Conservation (phyloP, 2,329 filamentous ascomycete genomes). For the Claviceps monticola region DNA sequence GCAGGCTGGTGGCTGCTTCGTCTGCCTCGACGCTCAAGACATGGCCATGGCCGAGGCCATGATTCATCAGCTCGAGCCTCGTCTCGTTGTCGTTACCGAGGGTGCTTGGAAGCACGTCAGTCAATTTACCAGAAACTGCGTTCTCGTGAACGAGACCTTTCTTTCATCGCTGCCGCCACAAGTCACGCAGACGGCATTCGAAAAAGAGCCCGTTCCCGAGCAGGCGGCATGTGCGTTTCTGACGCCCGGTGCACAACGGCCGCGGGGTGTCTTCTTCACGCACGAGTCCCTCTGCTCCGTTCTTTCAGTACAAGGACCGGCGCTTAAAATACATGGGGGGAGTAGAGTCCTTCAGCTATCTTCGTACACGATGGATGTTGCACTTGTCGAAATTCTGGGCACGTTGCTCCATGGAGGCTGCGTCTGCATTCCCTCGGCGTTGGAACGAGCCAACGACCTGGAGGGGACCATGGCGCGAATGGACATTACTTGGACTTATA, state of each 20-base stretch:
- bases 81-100: slow-evolving; percentile 31
- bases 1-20: slow-evolving; percentile 41
- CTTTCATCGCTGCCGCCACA: slow-evolving; percentile 22
- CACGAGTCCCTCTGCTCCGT: slow-evolving; percentile 44
- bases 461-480: slow-evolving; percentile 34
- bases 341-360: slow-evolving; percentile 45
- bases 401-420: slow-evolving; percentile 43
- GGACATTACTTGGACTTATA: slow-evolving; percentile 37
- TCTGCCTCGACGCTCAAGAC: slow-evolving; percentile 34
- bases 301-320: slow-evolving; percentile 34
- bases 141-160: slow-evolving; percentile 28
- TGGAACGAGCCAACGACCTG: slow-evolving; percentile 35
- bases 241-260: slow-evolving; percentile 33
- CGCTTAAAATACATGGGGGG: slow-evolving; percentile 31
- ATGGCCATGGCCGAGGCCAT: slow-evolving; percentile 26
- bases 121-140: slow-evolving; percentile 24
- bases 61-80: slow-evolving; percentile 28
- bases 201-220: slow-evolving; percentile 23
- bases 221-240: slow-evolving; percentile 49
- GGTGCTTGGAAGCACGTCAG: slow-evolving; percentile 25
- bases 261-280: slow-evolving; percentile 48
- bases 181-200: slow-evolving; percentile 11
- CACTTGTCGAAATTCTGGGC: slow-evolving; percentile 36
- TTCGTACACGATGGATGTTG: slow-evolving; percentile 38
- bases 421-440: slow-evolving; percentile 41